Percentiles rank a stretch among this genome's conserved stretches.
These are phyloP conservation scores for Diutina neorugosa DNA, from an alignment of 1,139 yeast genomes.

Conservation along the genomic window DNA sequence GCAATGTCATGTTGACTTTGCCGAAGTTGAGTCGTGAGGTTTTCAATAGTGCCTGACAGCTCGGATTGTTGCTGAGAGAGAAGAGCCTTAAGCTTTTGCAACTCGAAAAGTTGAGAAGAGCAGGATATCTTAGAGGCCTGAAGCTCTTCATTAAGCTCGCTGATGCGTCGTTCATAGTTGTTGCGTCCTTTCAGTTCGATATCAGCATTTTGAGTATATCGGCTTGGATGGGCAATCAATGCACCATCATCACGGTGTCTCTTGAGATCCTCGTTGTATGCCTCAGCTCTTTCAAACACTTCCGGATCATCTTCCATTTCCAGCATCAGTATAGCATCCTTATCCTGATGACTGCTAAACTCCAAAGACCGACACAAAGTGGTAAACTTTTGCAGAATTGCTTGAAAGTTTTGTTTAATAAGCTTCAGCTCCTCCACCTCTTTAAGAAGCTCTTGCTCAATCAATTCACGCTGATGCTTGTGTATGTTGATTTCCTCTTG, in stretches of 20 bases:
- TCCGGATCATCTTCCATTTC: background rate
- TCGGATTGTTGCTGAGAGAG: background rate
- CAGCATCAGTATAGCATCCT: conserved; percentile 1
- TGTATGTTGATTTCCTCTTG: background rate
- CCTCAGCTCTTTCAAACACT: background rate
- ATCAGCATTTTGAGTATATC: background rate
- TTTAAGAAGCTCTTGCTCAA: background rate
- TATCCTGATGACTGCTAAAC: too few relatives aligned
- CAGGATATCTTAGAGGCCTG: background rate
- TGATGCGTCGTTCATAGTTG: background rate
- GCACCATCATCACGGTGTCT: background rate
- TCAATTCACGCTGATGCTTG: background rate
- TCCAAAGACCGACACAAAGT: background rate
- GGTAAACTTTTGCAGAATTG: conserved; percentile 2
- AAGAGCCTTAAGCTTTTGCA: background rate
- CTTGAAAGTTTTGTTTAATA: background rate
- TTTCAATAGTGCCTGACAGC: conserved; percentile 13
- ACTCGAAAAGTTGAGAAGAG: background rate
- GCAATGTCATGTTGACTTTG: conserved; percentile 18
- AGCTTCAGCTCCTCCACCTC: background rate
- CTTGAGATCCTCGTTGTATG: background rate
- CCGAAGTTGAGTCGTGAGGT: conserved; percentile 19
- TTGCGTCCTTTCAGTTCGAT: background rate
- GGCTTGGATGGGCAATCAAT: background rate
- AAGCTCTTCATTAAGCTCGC: background rate